Conservation (phyloP, 805 yeast species). For the Maudiozyma saulgeensis region DNA sequence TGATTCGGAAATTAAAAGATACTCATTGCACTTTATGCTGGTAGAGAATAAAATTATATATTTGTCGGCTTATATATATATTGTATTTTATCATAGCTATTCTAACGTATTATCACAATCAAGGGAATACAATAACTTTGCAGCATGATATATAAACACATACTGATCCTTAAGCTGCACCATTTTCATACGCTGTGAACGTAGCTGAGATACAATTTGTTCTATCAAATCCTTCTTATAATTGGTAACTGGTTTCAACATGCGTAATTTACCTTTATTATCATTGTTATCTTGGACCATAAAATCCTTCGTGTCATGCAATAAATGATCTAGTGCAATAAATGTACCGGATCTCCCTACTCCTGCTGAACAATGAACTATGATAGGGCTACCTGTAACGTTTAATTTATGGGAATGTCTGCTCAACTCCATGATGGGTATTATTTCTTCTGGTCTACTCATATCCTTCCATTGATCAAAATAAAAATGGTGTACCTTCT, state of each 20-base stretch:
- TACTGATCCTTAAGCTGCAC: slow-evolving; percentile 29
- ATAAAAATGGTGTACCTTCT: slow-evolving; percentile 52
- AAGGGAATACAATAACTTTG: slow-evolving; percentile 3
- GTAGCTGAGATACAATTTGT: slow-evolving; percentile 26
- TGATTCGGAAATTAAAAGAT: too few species aligned
- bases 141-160: slow-evolving; percentile 28
- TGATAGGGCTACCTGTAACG: slow-evolving; percentile 37
- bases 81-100: neutral
- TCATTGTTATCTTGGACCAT: neutral
- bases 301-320: slow-evolving; percentile 24
- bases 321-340: slow-evolving; percentile 39
- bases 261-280: neutral
- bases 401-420: slow-evolving; percentile 24
- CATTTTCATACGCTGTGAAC: slow-evolving; percentile 29
- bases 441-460: slow-evolving; percentile 43
- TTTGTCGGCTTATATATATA: too few species aligned
- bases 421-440: slow-evolving; percentile 27
- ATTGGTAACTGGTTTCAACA: neutral
- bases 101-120: neutral
- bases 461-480: slow-evolving; percentile 79
- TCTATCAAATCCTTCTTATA: slow-evolving; percentile 27
- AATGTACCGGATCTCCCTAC: slow-evolving; percentile 94
- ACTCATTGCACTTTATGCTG: too few species aligned
- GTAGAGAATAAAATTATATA: too few species aligned
- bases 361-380: slow-evolving; percentile 95